Percentiles rank a stretch among this genome's conserved stretches.
phyloP scores from a whole-genome alignment of 345 rosid species.

The Sapria himalayana region DNA sequence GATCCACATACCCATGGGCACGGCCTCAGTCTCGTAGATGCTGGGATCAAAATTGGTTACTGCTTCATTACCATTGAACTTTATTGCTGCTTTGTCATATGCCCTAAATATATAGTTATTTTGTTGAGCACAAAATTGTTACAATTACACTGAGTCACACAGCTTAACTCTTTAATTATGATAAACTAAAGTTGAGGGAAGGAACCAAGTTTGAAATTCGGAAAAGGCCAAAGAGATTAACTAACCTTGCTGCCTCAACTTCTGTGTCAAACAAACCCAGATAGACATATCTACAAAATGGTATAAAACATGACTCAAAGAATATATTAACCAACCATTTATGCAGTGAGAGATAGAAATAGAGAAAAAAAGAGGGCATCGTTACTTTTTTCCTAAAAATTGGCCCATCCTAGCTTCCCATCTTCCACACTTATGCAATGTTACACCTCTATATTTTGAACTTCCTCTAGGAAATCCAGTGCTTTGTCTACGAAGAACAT shows the following conservation, averaged over 20 bases:
- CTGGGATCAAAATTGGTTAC: conserved; percentile 83
- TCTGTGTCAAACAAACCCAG: conserved; percentile 88
- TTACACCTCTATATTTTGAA: conserved; percentile 91
- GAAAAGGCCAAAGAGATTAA: conserved; percentile 3
- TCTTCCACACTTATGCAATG: conserved; percentile 94
- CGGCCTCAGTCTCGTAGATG: conserved; percentile 48
- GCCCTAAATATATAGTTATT: too few relatives aligned
- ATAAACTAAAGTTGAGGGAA: too few relatives aligned
- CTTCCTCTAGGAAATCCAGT: conserved; percentile 91
- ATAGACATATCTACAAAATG: conserved; percentile 55
- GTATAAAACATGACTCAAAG: neutral
- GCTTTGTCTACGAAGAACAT: conserved; percentile 87
- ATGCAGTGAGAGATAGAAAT: too few relatives aligned
- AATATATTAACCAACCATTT: too few relatives aligned
- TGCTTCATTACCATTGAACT: conserved; percentile 85
- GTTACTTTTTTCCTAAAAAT: conserved; percentile 75
- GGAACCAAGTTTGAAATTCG: conserved; percentile 7
- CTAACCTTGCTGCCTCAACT: conserved; percentile 78
- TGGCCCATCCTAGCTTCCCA: conserved; percentile 99
- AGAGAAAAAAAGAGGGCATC: neutral
- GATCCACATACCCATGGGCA: conserved; percentile 19
- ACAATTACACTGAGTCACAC: too few relatives aligned
- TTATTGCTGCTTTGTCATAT: conserved; percentile 82
- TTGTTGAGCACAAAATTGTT: too few relatives aligned
- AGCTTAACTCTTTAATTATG: too few relatives aligned